phyloP scores from a whole-genome alignment of 2,329 filamentous ascomycete genomes.

The Purpureocillium lavendulum region DNA sequence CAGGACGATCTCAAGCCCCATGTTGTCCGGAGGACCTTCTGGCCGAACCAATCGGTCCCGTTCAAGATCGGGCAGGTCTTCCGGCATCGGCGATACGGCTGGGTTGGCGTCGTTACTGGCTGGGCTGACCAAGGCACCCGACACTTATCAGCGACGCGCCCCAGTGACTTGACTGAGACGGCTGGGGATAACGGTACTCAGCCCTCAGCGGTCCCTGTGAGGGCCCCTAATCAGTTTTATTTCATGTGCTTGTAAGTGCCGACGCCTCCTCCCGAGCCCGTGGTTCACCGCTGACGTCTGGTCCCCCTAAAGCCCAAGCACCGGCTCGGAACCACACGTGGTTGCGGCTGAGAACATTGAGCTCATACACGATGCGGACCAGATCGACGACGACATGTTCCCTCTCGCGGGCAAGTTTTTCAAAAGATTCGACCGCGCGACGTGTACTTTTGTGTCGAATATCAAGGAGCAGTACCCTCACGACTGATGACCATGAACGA shows the following conservation, averaged over 20 bases:
- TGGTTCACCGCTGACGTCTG: background rate
- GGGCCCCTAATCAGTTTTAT: slow-evolving; percentile 51
- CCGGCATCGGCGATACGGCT: slow-evolving; percentile 70
- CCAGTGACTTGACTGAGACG: slow-evolving; percentile 16
- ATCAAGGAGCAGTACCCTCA: slow-evolving; percentile 74
- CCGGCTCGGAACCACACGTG: slow-evolving; percentile 23
- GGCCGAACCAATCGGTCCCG: slow-evolving; percentile 14
- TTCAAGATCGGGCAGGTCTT: slow-evolving; percentile 80
- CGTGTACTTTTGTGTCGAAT: slow-evolving; percentile 74
- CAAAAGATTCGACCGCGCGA: slow-evolving; percentile 66
- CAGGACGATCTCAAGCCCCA: slow-evolving; percentile 33
- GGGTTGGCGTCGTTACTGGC: slow-evolving; percentile 76
- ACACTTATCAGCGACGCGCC: slow-evolving; percentile 16
- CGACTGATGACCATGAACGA: slow-evolving; percentile 41
- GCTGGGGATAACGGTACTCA: slow-evolving; percentile 15
- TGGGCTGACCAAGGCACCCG: slow-evolving; percentile 55
- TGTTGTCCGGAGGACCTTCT: slow-evolving; percentile 20
- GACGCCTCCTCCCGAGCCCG: background rate
- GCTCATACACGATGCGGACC: slow-evolving; percentile 39
- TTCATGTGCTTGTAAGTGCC: slow-evolving; percentile 67
- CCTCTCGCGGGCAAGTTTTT: slow-evolving; percentile 76
- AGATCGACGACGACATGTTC: slow-evolving; percentile 50
- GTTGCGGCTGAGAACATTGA: slow-evolving; percentile 68
- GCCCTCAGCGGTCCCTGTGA: slow-evolving; percentile 7
- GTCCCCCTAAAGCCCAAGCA: slow-evolving; percentile 17